Conservation (phyloP, 225 moss, liverwort and hornwort species). For the Climacium dendroides region DNA sequence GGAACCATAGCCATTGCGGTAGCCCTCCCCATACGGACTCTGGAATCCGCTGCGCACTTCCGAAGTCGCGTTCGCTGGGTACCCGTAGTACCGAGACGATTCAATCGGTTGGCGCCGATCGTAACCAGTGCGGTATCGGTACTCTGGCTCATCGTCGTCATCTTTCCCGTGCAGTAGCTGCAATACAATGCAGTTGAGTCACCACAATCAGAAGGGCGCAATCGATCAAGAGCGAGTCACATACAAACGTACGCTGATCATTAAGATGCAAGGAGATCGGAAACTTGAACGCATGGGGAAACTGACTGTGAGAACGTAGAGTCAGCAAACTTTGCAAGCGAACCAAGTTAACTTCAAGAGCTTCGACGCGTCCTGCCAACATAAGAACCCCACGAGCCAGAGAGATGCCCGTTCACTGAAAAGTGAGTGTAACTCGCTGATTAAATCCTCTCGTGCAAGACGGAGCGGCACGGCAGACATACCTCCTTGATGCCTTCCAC, state of each 20-base stretch:
- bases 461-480: background rate
- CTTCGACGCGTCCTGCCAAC: too few relatives aligned
- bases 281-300: background rate
- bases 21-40: slow-evolving; percentile 1
- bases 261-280: background rate
- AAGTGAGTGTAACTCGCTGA: background rate
- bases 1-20: background rate
- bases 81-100: slow-evolving; percentile 4
- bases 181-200: background rate
- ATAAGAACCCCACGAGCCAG: background rate
- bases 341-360: background rate
- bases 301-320: background rate
- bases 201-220: background rate
- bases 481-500: slow-evolving; percentile 36
- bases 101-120: slow-evolving; percentile 5
- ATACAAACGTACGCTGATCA: background rate
- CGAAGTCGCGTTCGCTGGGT: background rate
- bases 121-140: slow-evolving; percentile 7
- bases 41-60: slow-evolving; percentile 1
- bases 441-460: background rate
- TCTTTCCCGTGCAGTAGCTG: slow-evolving; percentile 17
- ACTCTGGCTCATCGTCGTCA: slow-evolving; percentile 10
- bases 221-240: background rate
- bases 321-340: background rate
- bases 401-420: background rate